phyloP scores from a whole-genome alignment of 1,284 basidiomycete genomes.

The Amylostereum areolatum region DNA sequence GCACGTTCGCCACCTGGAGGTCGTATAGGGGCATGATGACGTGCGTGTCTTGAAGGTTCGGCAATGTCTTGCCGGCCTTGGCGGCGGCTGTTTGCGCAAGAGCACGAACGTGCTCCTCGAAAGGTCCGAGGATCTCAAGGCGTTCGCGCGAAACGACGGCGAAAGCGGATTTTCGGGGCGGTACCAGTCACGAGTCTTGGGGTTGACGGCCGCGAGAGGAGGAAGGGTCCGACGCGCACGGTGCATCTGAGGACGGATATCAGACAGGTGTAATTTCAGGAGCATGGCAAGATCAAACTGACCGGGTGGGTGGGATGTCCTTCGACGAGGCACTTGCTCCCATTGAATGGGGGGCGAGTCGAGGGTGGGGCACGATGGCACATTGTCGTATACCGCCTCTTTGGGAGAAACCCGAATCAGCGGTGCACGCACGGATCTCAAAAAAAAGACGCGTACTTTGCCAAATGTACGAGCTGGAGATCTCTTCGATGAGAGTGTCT shows the following conservation, averaged over 20 bases:
- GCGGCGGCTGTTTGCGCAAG: constrained; percentile 26
- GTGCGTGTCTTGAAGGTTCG: constrained; percentile 16
- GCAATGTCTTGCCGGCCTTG: constrained; percentile 19
- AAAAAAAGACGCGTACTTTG: constrained; percentile 30
- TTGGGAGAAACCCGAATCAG: not conserved
- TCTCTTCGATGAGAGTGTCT: constrained; percentile 34
- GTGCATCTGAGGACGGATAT: constrained; percentile 36
- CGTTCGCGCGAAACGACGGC: constrained; percentile 29
- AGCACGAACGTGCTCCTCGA: constrained; percentile 27
- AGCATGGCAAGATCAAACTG: constrained; percentile 10
- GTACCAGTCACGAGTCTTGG: constrained; percentile 34
- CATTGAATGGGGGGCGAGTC: constrained; percentile 38
- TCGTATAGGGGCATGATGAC: constrained; percentile 46
- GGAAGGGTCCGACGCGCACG: constrained; percentile 35
- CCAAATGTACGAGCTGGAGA: constrained; percentile 41
- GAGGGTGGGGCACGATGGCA: constrained; percentile 34
- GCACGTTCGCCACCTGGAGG: constrained; percentile 38
- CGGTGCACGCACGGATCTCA: not conserved
- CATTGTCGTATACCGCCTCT: constrained; percentile 36
- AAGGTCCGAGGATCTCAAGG: constrained; percentile 33
- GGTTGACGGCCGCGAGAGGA: constrained; percentile 23
- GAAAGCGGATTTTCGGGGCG: constrained; percentile 41
- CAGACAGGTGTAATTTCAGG: constrained; percentile 1
- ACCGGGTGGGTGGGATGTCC: constrained; percentile 53
- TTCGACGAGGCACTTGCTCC: constrained; percentile 47